A percentile compares a stretch with the other conserved stretches of the same genome.
These are phyloP conservation scores for Geotrichum citri-aurantii DNA, from an alignment of 1,139 yeast genomes.

Conservation along the genomic window DNA sequence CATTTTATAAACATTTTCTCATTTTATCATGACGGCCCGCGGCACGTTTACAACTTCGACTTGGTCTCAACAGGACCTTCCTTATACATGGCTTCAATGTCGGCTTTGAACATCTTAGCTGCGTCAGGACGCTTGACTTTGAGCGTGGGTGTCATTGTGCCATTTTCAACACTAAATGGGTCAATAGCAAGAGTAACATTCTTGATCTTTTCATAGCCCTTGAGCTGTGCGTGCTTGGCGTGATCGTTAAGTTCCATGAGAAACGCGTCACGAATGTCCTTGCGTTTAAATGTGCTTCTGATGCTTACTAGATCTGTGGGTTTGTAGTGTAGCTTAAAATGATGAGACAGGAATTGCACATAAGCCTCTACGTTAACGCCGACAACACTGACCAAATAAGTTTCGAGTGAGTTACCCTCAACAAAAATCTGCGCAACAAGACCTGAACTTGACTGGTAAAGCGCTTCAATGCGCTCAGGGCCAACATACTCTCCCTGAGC, in stretches of 20 bases:
- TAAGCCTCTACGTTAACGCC: constrained; percentile 51
- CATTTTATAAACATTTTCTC: neutral
- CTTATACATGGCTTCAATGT: constrained; percentile 50
- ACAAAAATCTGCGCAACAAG: constrained; percentile 52
- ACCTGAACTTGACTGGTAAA: constrained; percentile 51
- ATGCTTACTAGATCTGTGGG: constrained; percentile 32
- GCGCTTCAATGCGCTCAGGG: constrained; percentile 70
- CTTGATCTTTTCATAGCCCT: constrained; percentile 58
- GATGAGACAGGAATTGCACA: constrained; percentile 29
- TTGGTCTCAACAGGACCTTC: constrained; percentile 44
- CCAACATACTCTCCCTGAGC: constrained; percentile 81
- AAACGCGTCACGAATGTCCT: constrained; percentile 33
- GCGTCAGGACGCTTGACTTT: constrained; percentile 64
- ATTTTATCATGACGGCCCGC: neutral
- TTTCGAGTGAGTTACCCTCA: constrained; percentile 63
- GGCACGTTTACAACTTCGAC: constrained; percentile 7
- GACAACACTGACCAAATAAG: constrained; percentile 56
- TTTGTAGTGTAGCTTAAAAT: constrained; percentile 24
- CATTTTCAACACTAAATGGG: constrained; percentile 59
- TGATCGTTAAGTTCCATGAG: constrained; percentile 32
- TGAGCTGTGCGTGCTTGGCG: constrained; percentile 33
- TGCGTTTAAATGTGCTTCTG: constrained; percentile 29
- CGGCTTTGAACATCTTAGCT: constrained; percentile 44
- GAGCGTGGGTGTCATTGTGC: constrained; percentile 68
- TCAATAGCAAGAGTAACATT: constrained; percentile 56